phyloP scores from a whole-genome alignment of 1,139 yeast genomes.

The Scheffersomyces insectosa region DNA sequence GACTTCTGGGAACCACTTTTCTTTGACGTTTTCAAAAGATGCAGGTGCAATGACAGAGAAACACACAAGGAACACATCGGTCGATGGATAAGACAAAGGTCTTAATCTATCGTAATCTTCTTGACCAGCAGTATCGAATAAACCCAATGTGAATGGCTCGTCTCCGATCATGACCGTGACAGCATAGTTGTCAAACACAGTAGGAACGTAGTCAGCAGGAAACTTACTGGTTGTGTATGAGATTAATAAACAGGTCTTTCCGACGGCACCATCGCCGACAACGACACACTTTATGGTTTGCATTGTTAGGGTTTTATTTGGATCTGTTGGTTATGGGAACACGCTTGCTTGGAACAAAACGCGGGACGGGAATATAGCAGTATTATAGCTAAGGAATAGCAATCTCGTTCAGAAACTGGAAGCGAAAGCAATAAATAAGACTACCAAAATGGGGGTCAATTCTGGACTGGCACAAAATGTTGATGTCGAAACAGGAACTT shows the following conservation, averaged over 20 bases:
- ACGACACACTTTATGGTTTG: slow-evolving; percentile 94
- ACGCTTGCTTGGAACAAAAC: too few species aligned
- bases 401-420: too few species aligned
- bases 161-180: slow-evolving; percentile 98
- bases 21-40: slow-evolving; percentile 95
- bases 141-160: slow-evolving; percentile 93
- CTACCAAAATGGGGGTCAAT: too few species aligned
- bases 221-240: slow-evolving; percentile 92
- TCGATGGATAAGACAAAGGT: slow-evolving; percentile 94
- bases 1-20: slow-evolving; percentile 98
- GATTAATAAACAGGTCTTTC: slow-evolving; percentile 57
- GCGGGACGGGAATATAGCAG: too few species aligned
- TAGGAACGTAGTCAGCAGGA: slow-evolving; percentile 94
- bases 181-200: slow-evolving; percentile 95
- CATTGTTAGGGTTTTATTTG: slow-evolving; percentile 36
- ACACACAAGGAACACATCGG: slow-evolving; percentile 93
- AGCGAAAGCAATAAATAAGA: too few species aligned
- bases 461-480: too few species aligned
- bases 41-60: slow-evolving; percentile 96
- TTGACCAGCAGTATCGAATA: slow-evolving; percentile 98
- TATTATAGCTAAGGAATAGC: too few species aligned
- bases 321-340: too few species aligned
- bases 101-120: slow-evolving; percentile 97
- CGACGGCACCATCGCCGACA: slow-evolving; percentile 98
- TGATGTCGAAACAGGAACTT: too few species aligned